These are phyloP conservation scores for Monosporascus sp. DNA, from an alignment of 2,329 filamentous ascomycete genomes.

Conservation along the genomic window DNA sequence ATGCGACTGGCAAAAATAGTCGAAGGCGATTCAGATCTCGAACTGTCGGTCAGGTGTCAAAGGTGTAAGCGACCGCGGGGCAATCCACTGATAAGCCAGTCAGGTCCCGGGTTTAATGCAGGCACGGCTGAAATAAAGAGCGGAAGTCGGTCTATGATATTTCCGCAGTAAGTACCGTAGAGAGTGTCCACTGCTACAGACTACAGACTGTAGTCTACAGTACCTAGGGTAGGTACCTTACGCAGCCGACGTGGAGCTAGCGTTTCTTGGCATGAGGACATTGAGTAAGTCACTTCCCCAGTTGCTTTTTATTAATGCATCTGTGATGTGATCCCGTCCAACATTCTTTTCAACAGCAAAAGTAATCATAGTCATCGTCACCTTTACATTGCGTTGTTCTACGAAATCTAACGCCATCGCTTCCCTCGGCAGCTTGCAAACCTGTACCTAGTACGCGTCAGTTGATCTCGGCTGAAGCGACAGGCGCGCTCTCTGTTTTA, in stretches of 20 bases:
- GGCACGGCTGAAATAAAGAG: background rate
- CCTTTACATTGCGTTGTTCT: background rate
- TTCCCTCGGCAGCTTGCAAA: background rate
- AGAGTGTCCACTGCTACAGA: background rate
- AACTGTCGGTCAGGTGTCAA: background rate
- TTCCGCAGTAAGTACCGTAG: background rate
- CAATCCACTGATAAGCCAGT: background rate
- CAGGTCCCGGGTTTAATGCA: background rate
- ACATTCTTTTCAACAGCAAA: background rate
- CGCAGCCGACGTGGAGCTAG: too few species aligned
- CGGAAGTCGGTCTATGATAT: background rate
- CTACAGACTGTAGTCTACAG: too few species aligned
- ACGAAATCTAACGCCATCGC: background rate
- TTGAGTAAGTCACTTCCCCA: too few species aligned
- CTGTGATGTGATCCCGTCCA: too few species aligned
- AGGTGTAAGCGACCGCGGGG: background rate
- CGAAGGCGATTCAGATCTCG: background rate
- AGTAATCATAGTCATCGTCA: background rate
- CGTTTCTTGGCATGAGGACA: too few species aligned
- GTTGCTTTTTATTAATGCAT: too few species aligned
- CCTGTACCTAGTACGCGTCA: background rate
- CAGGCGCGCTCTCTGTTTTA: background rate
- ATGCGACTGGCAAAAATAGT: constrained; percentile 1
- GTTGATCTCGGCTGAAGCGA: background rate
- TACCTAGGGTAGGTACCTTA: background rate